These are phyloP conservation scores for Plectosphaerella plurivora DNA, from an alignment of 2,329 filamentous ascomycete genomes.

Conservation along the genomic window DNA sequence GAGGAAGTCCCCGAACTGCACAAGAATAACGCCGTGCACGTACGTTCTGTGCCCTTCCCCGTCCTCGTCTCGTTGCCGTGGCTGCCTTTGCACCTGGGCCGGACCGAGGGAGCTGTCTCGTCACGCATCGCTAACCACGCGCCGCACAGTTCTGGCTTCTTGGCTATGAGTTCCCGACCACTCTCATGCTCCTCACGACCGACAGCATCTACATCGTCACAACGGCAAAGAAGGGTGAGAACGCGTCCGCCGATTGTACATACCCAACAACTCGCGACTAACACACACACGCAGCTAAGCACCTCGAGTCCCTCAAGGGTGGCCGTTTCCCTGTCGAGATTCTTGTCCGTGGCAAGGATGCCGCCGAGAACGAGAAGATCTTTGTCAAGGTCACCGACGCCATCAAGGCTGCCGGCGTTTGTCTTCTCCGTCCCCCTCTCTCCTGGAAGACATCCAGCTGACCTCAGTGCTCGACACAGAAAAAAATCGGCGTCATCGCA, in stretches of 20 bases:
- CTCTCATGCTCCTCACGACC: conserved; percentile 84
- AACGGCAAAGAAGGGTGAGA: conserved; percentile 88
- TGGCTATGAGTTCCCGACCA: conserved; percentile 97
- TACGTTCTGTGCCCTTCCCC: conserved; percentile 40
- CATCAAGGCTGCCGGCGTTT: conserved; percentile 82
- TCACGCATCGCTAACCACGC: conserved; percentile 12
- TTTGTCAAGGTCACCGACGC: conserved; percentile 79
- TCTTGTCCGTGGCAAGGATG: conserved; percentile 85
- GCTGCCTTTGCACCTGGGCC: not conserved
- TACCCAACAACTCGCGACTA: not conserved
- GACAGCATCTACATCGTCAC: conserved; percentile 90
- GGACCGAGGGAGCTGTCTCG: not conserved
- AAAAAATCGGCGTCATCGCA: conserved; percentile 81
- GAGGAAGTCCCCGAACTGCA: conserved; percentile 82
- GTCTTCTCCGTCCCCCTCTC: conserved; percentile 25
- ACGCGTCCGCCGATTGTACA: not conserved
- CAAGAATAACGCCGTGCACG: conserved; percentile 96
- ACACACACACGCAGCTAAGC: conserved; percentile 63
- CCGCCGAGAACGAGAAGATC: conserved; percentile 84
- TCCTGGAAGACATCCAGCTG: not conserved
- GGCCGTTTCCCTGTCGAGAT: conserved; percentile 92
- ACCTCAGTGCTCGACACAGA: conserved; percentile 40
- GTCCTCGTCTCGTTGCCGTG: conserved; percentile 4
- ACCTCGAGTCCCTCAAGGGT: conserved; percentile 86
- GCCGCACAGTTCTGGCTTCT: conserved; percentile 84